phyloP scores from a whole-genome alignment of 73 alveolate species.

The Blepharisma japonicum region DNA sequence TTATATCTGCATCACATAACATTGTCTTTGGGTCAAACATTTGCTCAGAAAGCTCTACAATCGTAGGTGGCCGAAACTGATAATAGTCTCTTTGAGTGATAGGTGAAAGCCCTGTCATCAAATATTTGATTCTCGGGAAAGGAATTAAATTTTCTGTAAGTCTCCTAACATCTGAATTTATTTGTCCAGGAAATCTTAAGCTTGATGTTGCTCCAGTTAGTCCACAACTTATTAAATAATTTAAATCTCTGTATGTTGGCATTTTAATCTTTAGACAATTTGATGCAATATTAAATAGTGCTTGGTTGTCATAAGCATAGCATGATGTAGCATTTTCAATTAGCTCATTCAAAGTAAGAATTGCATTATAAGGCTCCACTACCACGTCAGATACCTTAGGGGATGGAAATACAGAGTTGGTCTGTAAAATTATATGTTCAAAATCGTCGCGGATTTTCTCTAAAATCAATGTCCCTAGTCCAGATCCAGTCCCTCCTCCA shows the following conservation, averaged over 20 bases:
- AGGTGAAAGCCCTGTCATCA: conserved; percentile 52
- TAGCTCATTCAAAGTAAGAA: conserved; percentile 75
- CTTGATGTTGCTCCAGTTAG: conserved; percentile 40
- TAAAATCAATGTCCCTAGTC: conserved; percentile 92
- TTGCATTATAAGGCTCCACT: conserved; percentile 93
- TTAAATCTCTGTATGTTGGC: conserved; percentile 39
- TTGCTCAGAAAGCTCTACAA: conserved; percentile 29
- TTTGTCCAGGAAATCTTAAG: conserved; percentile 50
- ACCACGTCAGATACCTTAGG: conserved; percentile 90
- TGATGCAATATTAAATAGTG: conserved; percentile 53
- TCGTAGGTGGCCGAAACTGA: neutral
- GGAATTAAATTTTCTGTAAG: conserved; percentile 51
- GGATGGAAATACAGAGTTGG: conserved; percentile 95
- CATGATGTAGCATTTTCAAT: conserved; percentile 74
- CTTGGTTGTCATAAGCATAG: conserved; percentile 71
- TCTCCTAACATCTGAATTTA: conserved; percentile 46
- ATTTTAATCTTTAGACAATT: conserved; percentile 21
- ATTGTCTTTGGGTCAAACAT: conserved; percentile 38
- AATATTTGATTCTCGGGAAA: conserved; percentile 52
- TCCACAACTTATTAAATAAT: conserved; percentile 36
- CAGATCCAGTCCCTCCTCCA: conserved; percentile 99
- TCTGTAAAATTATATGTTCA: conserved; percentile 45
- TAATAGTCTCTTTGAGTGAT: conserved; percentile 31
- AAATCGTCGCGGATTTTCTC: conserved; percentile 84
- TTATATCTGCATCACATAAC: conserved; percentile 38